Base-by-base conservation (phyloP, 345 rosid species). In the Eutrema japonicum region DNA sequence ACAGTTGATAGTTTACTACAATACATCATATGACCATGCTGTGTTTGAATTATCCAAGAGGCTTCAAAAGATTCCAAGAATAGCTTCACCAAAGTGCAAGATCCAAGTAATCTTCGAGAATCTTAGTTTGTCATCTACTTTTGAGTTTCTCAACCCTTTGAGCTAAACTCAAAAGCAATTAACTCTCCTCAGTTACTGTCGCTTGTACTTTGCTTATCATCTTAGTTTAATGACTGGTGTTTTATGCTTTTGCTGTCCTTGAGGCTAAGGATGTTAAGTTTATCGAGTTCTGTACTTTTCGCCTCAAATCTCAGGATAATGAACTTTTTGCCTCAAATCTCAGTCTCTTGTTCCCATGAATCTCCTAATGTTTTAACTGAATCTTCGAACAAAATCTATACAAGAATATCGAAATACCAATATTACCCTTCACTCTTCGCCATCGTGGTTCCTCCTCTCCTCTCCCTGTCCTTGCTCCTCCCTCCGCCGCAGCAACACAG, bases 401-500 rank as follows among this genome's bases (percentile, higher is more conserved):
- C 49, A 60, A 59, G 40, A 26, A 22, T 22, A 41, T 40, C 10
- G 5, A 60, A 59, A 26, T 60, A 41, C 48, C 6, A 60, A 60
- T 40, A 60, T 41, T 60, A 60, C 35, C 49, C 65, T 11, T 26
- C 18, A 40, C 11, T 26, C 65, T 41, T 40, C 0, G 33, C 49
- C 65, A 60, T 6, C 36, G 48, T 40, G 4, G 10, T 6, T 27
- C 46, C 30, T 10, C 47, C 47, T n/a, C 47, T 59, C 53, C 38
- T 29, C 29, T 51, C 66, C 40, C 38, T 43, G 6, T 70, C 78
- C 47, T 54, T 32, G 32, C 33, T 64, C 42, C 66, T 64, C 35
- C 49, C 76, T 63, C 67, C 67, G 33, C 76, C 76, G 32, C 75
- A 77, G n/a, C 73, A 87, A 59, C 87, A 88, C 16, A 48, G n/a